phyloP scores from a whole-genome alignment of 2,329 filamentous ascomycete genomes.

The Hypoxylon sp. region DNA sequence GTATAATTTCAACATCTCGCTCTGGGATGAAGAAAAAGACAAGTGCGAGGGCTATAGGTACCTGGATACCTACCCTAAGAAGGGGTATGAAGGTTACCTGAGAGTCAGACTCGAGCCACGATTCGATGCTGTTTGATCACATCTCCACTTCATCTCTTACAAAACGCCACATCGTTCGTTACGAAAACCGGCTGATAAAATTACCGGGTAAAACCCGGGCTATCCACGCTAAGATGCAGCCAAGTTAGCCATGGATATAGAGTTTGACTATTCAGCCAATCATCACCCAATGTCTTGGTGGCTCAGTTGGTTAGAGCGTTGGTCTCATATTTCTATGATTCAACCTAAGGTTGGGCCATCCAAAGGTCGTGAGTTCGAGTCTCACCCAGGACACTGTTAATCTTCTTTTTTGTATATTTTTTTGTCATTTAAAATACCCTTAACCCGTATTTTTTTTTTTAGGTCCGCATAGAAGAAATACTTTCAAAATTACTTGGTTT shows the following conservation, averaged over 20 bases:
- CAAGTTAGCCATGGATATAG: background rate
- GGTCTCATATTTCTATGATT: slow-evolving; percentile 57
- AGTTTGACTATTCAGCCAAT: background rate
- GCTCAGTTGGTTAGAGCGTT: slow-evolving; percentile 62
- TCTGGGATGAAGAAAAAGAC: slow-evolving; percentile 18
- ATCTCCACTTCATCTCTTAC: background rate
- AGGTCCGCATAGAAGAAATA: background rate
- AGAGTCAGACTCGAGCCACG: slow-evolving; percentile 18
- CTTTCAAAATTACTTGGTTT: background rate
- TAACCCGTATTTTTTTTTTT: background rate
- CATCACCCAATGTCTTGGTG: slow-evolving; percentile 54
- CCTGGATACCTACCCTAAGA: slow-evolving; percentile 17
- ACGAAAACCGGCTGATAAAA: background rate
- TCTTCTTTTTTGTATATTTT: background rate
- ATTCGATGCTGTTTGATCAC: slow-evolving; percentile 2
- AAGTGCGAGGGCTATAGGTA: slow-evolving; percentile 16
- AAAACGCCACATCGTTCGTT: background rate
- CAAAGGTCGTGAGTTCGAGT: slow-evolving; percentile 67
- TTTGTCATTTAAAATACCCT: background rate
- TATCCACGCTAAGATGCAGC: background rate
- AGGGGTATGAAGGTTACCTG: slow-evolving; percentile 17
- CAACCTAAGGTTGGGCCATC: slow-evolving; percentile 52
- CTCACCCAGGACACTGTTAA: slow-evolving; percentile 59
- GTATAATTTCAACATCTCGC: slow-evolving; percentile 21
- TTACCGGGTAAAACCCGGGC: background rate